Conservation (phyloP, 1,139 yeast species). For the Citeromyces hawaiiensis region DNA sequence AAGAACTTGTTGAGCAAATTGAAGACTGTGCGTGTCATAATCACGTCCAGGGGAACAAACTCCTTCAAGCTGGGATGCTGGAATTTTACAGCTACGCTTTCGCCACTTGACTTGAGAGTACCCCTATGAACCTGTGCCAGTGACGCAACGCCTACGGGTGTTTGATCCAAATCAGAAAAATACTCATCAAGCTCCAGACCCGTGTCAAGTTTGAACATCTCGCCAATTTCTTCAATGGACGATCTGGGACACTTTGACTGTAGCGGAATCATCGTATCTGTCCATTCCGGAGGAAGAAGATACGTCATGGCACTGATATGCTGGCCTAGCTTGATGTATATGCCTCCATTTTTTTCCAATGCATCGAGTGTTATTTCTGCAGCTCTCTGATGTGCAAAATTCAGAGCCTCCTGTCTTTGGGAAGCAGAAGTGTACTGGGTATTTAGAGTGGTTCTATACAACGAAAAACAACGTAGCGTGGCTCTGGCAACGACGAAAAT, state of each 20-base stretch:
- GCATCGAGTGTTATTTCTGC: conserved; percentile 74
- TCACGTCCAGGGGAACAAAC: conserved; percentile 83
- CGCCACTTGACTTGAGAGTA: conserved; percentile 39
- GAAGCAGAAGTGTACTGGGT: conserved; percentile 27
- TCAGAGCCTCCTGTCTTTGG: conserved; percentile 40
- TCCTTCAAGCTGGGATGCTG: conserved; percentile 86
- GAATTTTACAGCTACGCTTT: conserved; percentile 82
- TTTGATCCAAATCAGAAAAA: conserved; percentile 52
- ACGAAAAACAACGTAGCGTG: conserved; percentile 44
- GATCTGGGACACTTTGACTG: conserved; percentile 88
- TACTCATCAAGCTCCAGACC: conserved; percentile 49
- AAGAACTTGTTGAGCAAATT: conserved; percentile 61
- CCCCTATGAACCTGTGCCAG: conserved; percentile 93
- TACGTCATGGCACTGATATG: conserved; percentile 89
- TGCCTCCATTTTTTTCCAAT: conserved; percentile 77
- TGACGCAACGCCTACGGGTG: conserved; percentile 91
- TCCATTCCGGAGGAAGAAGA: conserved; percentile 87
- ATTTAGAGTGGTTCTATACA: conserved; percentile 47
- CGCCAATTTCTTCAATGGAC: conserved; percentile 50
- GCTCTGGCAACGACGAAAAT: conserved; percentile 54
- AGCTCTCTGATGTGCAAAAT: conserved; percentile 56
- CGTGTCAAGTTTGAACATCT: conserved; percentile 56
- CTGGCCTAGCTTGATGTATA: conserved; percentile 89
- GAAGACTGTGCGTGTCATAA: conserved; percentile 68
- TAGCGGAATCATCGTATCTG: conserved; percentile 82